These are phyloP conservation scores for Globisporangium splendens DNA, from an alignment of 352 stramenopile genomes.

Conservation along the genomic window DNA sequence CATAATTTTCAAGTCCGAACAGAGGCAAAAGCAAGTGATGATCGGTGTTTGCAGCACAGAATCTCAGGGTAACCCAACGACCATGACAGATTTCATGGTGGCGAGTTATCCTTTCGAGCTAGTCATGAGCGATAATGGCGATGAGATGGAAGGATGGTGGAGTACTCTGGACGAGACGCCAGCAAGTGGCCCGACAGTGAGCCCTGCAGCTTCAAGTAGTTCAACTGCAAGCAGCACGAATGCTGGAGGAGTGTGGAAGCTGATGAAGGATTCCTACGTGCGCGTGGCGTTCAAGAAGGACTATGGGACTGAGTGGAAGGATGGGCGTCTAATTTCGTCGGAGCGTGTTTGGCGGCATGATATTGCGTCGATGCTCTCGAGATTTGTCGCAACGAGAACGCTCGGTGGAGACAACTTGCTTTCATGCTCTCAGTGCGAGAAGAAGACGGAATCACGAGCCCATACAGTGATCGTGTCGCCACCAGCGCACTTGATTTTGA, in stretches of 20 bases:
- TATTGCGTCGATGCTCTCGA: constrained; percentile 76
- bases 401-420: constrained; percentile 81
- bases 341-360: constrained; percentile 84
- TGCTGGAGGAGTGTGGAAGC: constrained; percentile 40
- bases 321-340: constrained; percentile 72
- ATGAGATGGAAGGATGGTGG: constrained; percentile 77
- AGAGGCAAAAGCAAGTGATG: constrained; percentile 30
- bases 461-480: constrained; percentile 81
- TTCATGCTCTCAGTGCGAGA: constrained; percentile 61
- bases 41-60: constrained; percentile 67
- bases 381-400: constrained; percentile 75
- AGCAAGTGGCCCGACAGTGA: constrained; percentile 10
- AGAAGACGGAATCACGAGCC: constrained; percentile 77
- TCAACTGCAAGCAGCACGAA: not conserved
- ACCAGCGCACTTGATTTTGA: constrained; percentile 82
- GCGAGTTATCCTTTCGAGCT: constrained; percentile 70
- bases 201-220: not conserved
- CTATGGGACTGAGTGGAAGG: constrained; percentile 85
- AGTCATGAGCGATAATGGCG: constrained; percentile 41
- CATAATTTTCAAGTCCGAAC: constrained; percentile 34
- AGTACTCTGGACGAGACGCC: constrained; percentile 39
- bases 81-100: constrained; percentile 61
- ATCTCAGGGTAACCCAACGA: constrained; percentile 30
- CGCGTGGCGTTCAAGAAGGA: constrained; percentile 89
- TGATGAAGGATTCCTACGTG: constrained; percentile 84